Base-by-base conservation (phyloP, 345 rosid genomes). In the Rhizophora mangle region DNA sequence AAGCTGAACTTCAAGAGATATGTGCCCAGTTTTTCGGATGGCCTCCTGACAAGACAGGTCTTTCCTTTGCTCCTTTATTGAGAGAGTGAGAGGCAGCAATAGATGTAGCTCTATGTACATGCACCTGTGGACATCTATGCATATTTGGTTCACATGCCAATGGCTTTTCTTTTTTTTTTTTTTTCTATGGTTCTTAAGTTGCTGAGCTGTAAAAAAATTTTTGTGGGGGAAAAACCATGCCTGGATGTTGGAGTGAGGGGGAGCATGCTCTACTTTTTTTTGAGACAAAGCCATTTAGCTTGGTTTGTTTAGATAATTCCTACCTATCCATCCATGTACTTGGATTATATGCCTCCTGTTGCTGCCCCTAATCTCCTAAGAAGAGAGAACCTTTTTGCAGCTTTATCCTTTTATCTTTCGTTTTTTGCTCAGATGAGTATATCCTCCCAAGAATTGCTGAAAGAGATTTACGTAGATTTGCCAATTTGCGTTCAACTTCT, bases 401-500 rank as follows among this genome's bases (percentile, higher is more conserved):
- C 51, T 15, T 67, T 55, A 18, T 10, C 30, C 10, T 46, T 37
- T 21, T 71, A 54, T 3, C 29, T 22, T 26, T 55, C 2, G 1
- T 56, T 27, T 27, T 57, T 5, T 37, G 15, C 19, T 67, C 81
- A 92, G 99, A 95, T 78, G 96, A 92, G 74, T 92, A 89, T 76
- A 78, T 90, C 72, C 96, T 95, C 74, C 91, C 98, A 20, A 95
- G 86, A 86, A 82, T 92, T 79, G 99, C 96, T 67, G 98, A 95
- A 82, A 85, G 96, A 81, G 87, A 84, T 67, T 65, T 95, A 68
- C 78, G 93, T 57, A 84, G 88, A 72, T 90, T 85, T 67, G 87
- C 88, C 73, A 82, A 79, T 79, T 74, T 87, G 79, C 88, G 89
- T 30, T 81, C 76, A 11, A 62, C 81, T 65, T 83, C 89, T 55